Evolutionary conservation across 371 early-diverging fungal species (phyloP), one percentile per base, ranked within the genome.

Genomic region (Entomophthora muscae): DNA sequence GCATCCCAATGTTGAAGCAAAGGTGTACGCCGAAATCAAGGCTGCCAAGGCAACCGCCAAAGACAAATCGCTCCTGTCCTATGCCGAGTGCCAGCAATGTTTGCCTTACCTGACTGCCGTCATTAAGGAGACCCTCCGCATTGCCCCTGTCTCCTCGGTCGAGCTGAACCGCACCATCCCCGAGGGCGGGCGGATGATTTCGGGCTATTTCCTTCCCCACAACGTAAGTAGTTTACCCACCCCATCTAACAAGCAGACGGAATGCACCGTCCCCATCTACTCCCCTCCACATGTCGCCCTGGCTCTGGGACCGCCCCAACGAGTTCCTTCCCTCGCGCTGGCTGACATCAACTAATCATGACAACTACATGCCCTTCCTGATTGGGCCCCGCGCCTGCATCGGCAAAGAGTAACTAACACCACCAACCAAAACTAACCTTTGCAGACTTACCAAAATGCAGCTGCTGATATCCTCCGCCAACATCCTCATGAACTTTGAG

Each of bases 201-300:
- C 22, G 12, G 56, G 28, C 28, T 24, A 22, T 26, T 26, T 22
- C n/a, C 22, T 55, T 24, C 56, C 56, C 28, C 10, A 24, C 3
- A 12, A 26, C 24, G n/a, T n/a, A n/a, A n/a, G n/a, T n/a, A n/a
- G n/a, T n/a, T n/a, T n/a, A n/a, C n/a, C n/a, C n/a, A n/a, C n/a
- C n/a, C n/a, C n/a, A n/a, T n/a, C n/a, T n/a, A n/a, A n/a, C n/a
- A n/a, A n/a, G n/a, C n/a, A n/a, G n/a, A 55, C 55, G 3, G 28
- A n/a, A 26, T n/a, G 22, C 21, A 27, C 24, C 22, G 55, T 55
- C 3, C 28, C 55, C 55, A 55, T n/a, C 55, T 55, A 55, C 55
- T n/a, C 55, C 55, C n/a, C 22, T 55, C 55, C 55, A 55, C 28
- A 55, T n/a, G 55, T 55, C 55, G 3, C 55, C 55, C 12, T 21